phyloP scores from a whole-genome alignment of 768 basidiomycete genomes.

The Rhodotorula diobovata region DNA sequence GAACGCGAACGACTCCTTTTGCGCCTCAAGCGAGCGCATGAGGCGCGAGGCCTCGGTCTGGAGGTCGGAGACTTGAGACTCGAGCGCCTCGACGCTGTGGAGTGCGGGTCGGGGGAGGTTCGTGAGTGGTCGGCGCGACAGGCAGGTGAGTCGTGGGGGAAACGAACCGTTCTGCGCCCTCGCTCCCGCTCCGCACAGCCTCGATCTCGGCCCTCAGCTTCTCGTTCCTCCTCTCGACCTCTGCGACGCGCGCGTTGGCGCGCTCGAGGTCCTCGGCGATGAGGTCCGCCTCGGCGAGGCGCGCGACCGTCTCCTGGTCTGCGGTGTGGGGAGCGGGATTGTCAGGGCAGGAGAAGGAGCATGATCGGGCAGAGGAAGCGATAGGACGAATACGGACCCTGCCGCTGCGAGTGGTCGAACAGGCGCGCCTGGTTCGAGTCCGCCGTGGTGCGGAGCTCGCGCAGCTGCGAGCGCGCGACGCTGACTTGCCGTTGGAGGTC shows the following conservation, averaged over 20 bases:
- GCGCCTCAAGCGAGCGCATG: slow-evolving; percentile 56
- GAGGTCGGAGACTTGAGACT: slow-evolving; percentile 66
- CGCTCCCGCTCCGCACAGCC: slow-evolving; percentile 71
- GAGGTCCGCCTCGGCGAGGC: slow-evolving; percentile 90
- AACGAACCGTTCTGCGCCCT: slow-evolving; percentile 63
- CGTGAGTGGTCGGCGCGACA: no score
- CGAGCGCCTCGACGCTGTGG: slow-evolving; percentile 64
- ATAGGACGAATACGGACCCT: slow-evolving; percentile 56
- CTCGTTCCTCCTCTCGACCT: slow-evolving; percentile 92
- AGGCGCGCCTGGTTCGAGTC: slow-evolving; percentile 90
- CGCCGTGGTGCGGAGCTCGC: slow-evolving; percentile 82
- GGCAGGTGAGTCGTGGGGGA: slow-evolving; percentile 1
- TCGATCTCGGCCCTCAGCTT: slow-evolving; percentile 94
- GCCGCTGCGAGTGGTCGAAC: slow-evolving; percentile 80
- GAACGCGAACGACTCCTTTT: slow-evolving; percentile 58
- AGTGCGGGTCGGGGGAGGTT: no score
- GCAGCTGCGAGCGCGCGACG: slow-evolving; percentile 80
- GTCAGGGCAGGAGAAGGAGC: background rate
- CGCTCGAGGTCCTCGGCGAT: slow-evolving; percentile 87
- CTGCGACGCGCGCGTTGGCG: slow-evolving; percentile 87
- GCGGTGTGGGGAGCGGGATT: background rate
- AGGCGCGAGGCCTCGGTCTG: slow-evolving; percentile 71
- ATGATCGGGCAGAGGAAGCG: background rate
- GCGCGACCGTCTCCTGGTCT: slow-evolving; percentile 89
- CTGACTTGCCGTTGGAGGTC: slow-evolving; percentile 86